These are phyloP conservation scores for Aspergillus neoniger DNA, from an alignment of 2,329 filamentous ascomycete species.

Conservation along the genomic window DNA sequence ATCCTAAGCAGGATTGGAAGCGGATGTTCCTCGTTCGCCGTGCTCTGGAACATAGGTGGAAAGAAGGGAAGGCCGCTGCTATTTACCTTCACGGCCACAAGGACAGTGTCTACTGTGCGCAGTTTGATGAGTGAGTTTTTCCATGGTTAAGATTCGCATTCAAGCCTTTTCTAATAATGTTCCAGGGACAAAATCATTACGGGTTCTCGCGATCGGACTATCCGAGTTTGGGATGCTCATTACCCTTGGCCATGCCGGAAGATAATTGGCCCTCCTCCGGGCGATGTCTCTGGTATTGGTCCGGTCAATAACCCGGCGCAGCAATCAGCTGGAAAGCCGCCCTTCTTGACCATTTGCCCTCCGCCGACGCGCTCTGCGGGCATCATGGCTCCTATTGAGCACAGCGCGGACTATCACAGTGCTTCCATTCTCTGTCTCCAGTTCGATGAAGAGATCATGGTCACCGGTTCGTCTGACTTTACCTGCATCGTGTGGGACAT, in stretches of 20 bases:
- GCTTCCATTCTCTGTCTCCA: constrained; percentile 94
- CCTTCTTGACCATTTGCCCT: constrained; percentile 52
- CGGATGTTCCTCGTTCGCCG: constrained; percentile 77
- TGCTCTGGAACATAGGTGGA: constrained; percentile 78
- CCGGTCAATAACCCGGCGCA: constrained; percentile 53
- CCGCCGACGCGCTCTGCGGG: constrained; percentile 57
- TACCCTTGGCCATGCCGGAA: constrained; percentile 77
- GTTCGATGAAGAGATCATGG: constrained; percentile 88
- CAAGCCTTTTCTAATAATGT: constrained; percentile 37
- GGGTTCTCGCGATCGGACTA: constrained; percentile 90
- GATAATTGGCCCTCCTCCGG: constrained; percentile 77
- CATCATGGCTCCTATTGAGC: constrained; percentile 44
- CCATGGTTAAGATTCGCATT: neutral
- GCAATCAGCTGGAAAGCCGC: constrained; percentile 43
- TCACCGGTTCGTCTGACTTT: constrained; percentile 90
- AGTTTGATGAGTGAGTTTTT: constrained; percentile 86
- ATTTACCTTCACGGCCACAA: constrained; percentile 91
- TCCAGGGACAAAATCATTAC: constrained; percentile 88
- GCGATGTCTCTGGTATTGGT: constrained; percentile 38
- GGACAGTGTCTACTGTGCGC: constrained; percentile 96
- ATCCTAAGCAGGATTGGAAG: constrained; percentile 76
- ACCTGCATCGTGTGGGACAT: constrained; percentile 92
- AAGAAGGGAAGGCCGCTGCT: constrained; percentile 71
- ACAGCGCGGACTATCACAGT: constrained; percentile 67
- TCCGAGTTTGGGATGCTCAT: constrained; percentile 93